A percentile compares a stretch with the other conserved stretches of the same genome.
These are phyloP conservation scores for Sclerotinia glacialis DNA, from an alignment of 2,329 filamentous ascomycete genomes.

Conservation along the genomic window DNA sequence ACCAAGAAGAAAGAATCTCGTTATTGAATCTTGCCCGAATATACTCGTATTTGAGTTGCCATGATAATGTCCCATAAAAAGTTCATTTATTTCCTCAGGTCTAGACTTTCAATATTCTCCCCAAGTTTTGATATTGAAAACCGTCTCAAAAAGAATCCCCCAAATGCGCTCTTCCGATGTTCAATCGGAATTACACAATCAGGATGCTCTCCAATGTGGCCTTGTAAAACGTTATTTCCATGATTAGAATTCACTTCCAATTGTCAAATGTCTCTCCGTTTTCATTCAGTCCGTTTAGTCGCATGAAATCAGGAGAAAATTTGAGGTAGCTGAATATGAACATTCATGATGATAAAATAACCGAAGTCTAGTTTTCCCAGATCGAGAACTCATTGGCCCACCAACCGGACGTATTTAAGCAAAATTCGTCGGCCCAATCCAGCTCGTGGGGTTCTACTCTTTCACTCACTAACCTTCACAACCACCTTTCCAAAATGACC, in stretches of 20 bases:
- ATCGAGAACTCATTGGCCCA: neutral
- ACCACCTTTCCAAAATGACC: slow-evolving; percentile 50
- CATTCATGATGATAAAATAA: neutral
- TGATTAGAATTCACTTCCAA: neutral
- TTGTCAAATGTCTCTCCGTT: no score
- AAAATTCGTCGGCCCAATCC: neutral
- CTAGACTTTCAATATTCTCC: no score
- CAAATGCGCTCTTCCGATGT: no score
- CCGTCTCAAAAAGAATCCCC: fast-evolving
- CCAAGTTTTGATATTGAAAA: no score
- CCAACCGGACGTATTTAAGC: neutral
- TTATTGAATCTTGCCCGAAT: no score
- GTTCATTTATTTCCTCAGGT: no score
- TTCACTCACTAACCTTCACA: slow-evolving; percentile 21
- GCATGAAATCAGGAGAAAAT: neutral
- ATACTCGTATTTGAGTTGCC: no score
- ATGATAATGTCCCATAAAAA: no score
- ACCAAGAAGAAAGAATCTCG: no score
- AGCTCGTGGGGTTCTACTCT: neutral
- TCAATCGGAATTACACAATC: neutral
- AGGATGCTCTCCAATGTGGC: neutral
- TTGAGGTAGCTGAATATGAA: neutral
- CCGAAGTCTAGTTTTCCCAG: neutral
- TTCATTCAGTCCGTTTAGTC: neutral
- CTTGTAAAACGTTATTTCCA: neutral